Base-by-base conservation (phyloP, 1,139 yeast genomes). In the Meyerozyma carpophila region DNA sequence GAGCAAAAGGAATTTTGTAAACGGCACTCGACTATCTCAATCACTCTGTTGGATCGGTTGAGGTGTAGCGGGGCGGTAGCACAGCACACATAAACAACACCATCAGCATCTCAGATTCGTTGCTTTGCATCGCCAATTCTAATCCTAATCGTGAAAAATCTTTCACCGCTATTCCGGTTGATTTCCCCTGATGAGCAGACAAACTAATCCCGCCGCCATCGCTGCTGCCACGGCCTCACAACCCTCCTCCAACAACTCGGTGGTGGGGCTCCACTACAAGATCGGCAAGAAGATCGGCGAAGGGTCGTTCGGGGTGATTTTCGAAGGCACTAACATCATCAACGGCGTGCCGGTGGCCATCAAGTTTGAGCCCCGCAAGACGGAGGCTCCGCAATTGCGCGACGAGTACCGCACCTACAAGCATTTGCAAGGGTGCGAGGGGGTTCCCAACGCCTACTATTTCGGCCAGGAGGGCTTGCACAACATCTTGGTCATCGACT, bases 211-310 rank as follows among this genome's bases (percentile, higher is more conserved):
- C 4, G 39, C 31, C 8, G 29, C 39, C 39, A 37, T 37, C 25
- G 29, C 28, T 25, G 24, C 40, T 21, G 25, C 32, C 32, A 26
- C 32, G 8, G 28, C 40, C n/a, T 25, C 32, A 11, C 29, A 42
- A 34, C 43, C 49, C 11, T 40, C 43, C 36, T 47, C 47, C 49
- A 47, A 46, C 49, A 77, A 73, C 48, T 65, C 72, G 9, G 86
- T 84, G 36, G 91, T 85, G 41, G 94, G 94, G 1, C 72, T 85
- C 50, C 93, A 85, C 63, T 85, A 84, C 62, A 81, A 82, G 55
- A 83, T 85, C 43, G 93, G 93, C 40, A 85, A 84, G 62, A 85
- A 85, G 63, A 84, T 85, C 42, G 94, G 94, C 46, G 94, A 84
- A 62, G 94, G 94, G 18, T 84, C 93, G 2, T 85, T 85, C 62